Evolutionary conservation across 495 filamentous ascomycete species (phyloP).

Genomic region (Hypoxylon lenormandii): DNA sequence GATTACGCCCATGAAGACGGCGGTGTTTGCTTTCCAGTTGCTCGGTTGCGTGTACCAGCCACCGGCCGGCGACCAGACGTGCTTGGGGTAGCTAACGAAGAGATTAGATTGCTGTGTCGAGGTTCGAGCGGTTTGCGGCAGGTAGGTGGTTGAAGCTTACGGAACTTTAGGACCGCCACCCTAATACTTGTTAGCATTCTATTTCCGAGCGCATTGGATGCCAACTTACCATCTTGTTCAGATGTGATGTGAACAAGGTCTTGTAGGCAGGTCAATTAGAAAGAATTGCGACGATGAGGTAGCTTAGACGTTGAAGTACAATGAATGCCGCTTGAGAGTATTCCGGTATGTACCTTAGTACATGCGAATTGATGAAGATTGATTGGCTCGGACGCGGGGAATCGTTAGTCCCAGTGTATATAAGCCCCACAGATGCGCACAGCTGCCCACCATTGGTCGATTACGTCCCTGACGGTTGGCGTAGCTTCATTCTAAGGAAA

Average conservation of each 20-base stretch:
- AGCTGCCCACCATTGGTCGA: conserved; percentile 40
- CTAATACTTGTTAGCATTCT: conserved; percentile 60
- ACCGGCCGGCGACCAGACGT: conserved; percentile 98
- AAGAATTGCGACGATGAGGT: conserved; percentile 37
- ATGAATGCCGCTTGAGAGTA: too few species aligned
- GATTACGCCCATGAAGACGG: conserved; percentile 78
- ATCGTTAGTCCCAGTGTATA: conserved; percentile 37
- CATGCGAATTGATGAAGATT: conserved; percentile 12
- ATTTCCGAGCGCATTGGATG: neutral
- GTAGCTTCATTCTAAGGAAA: conserved; percentile 42
- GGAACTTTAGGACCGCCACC: conserved; percentile 87
- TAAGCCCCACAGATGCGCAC: conserved; percentile 34
- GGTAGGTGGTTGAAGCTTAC: conserved; percentile 65
- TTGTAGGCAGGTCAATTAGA: conserved; percentile 31
- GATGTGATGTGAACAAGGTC: conserved; percentile 42
- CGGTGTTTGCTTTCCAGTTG: conserved; percentile 96
- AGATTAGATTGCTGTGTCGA: conserved; percentile 26
- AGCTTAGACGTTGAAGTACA: neutral
- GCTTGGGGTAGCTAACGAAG: conserved; percentile 85
- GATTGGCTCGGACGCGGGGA: conserved; percentile 29
- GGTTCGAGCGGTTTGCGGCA: conserved; percentile 15
- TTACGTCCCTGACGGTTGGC: conserved; percentile 15
- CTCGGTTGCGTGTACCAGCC: conserved; percentile 94
- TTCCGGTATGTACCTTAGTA: conserved; percentile 1
- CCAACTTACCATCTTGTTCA: conserved; percentile 56